Evolutionary conservation across 2,329 filamentous ascomycete genomes (phyloP), one percentile per base, ranked within the genome.

Genomic region (Alternaria longipes): DNA sequence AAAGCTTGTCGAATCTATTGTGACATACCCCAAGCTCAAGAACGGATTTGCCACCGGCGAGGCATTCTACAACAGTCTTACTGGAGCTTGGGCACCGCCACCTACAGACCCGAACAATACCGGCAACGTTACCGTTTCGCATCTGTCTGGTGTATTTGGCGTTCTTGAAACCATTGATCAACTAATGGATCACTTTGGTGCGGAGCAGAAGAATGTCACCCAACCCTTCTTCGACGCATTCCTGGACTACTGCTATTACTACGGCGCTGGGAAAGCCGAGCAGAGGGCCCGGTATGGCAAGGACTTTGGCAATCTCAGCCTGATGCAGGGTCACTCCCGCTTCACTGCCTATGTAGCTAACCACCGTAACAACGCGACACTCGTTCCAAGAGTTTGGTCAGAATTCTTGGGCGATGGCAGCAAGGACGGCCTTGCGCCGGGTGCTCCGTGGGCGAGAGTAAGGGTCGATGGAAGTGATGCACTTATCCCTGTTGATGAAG

Each of bases 231-330:
- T 84, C 50, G 72, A 83, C 7, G 85, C 82, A 0, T 89, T 86
- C 83, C 75, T 88, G 1, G 86, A 88, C 51, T 89, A 89, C 74
- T 86, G 85, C 68, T 84, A 84, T 70, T 87, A 86, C 74, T 89
- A 86, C 66, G 79, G 80, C 8, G 86, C 85, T 0, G 68, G 79
- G 0, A 72, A 75, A 0, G 81, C 76, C 0, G 85, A 87, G 74
- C 86, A 89, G 71, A 73, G 68, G 2, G 80, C 81, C 1, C 81
- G 85, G 0, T 89, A 88, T 63, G 86, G 86, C 7, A 69, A 71
- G 1, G 74, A 74, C 47, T 88, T 78, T 62, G 74, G 82, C n/a
- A 80, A 63, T 3, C 61, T 84, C 5, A 85, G 74, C 47, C 74
- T 89, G 50, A 77, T 79, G 49, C 87, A 89, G 68, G 86, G 83